A percentile compares a stretch with the other conserved stretches of the same genome.
Conservation (phyloP, 306 rosid species). For the Castanopsis chinensis region DNA sequence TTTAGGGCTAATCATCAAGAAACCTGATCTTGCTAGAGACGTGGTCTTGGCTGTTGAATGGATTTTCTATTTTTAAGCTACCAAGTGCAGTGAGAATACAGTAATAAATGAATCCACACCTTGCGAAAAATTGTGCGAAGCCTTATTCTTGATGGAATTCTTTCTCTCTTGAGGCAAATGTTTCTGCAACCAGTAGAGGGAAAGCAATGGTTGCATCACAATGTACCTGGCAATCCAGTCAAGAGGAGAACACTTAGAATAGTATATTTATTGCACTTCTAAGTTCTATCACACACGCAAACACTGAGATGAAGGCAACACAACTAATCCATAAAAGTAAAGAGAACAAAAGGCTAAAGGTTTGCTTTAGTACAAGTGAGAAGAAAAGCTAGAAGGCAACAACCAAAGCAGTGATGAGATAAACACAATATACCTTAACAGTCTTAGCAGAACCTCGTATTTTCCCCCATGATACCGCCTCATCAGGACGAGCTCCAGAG, state of each 20-base stretch:
- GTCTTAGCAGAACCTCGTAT: slow-evolving; percentile 81
- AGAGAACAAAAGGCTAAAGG: background rate
- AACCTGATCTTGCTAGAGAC: no score
- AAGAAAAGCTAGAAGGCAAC: slow-evolving; percentile 2
- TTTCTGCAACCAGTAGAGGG: slow-evolving; percentile 74
- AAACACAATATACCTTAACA: slow-evolving; percentile 57
- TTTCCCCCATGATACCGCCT: slow-evolving; percentile 96
- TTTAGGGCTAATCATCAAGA: background rate
- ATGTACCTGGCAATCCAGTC: slow-evolving; percentile 54
- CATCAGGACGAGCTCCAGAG: slow-evolving; percentile 93
- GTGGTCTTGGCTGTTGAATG: no score
- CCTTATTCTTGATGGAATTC: slow-evolving; percentile 19
- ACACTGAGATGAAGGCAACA: background rate
- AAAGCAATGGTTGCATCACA: slow-evolving; percentile 89
- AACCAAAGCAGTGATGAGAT: background rate
- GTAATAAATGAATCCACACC: slow-evolving; percentile 7
- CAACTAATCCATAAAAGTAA: background rate
- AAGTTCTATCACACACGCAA: background rate
- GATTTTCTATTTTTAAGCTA: background rate
- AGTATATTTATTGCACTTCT: background rate
- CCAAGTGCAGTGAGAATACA: slow-evolving; percentile 5
- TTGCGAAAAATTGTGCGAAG: background rate
- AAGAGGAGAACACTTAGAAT: slow-evolving; percentile 3
- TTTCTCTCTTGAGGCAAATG: slow-evolving; percentile 55
- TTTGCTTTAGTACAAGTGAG: background rate